Conservation (phyloP, 2,329 filamentous ascomycete species). For the Dothideomycetes sp. region DNA sequence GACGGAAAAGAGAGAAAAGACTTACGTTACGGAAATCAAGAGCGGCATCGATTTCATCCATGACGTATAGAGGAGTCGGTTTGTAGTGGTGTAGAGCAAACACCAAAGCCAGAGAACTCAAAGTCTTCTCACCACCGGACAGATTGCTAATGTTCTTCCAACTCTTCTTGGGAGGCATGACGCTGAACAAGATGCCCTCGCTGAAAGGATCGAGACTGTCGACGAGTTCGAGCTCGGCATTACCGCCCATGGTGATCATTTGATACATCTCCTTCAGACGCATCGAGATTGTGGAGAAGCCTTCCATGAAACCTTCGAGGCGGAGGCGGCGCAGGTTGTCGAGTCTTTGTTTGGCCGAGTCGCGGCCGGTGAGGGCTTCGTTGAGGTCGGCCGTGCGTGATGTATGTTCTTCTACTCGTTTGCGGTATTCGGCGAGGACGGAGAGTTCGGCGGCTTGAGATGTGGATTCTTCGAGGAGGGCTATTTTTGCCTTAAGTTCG, state of each 20-base stretch:
- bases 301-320: conserved; percentile 96
- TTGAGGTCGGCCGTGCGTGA: conserved; percentile 76
- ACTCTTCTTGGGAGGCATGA: conserved; percentile 99
- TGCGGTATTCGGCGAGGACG: conserved; percentile 81
- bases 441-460: conserved; percentile 83
- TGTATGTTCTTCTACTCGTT: conserved; percentile 73
- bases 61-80: conserved; percentile 94
- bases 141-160: conserved; percentile 99
- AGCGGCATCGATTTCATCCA: conserved; percentile 99
- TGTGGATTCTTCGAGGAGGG: conserved; percentile 61
- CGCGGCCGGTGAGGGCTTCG: conserved; percentile 65
- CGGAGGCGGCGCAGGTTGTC: conserved; percentile 85
- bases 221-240: conserved; percentile 92
- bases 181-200: conserved; percentile 91
- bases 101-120: conserved; percentile 87
- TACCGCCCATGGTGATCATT: conserved; percentile 99
- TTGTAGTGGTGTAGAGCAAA: conserved; percentile 98
- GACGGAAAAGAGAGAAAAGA: conserved; percentile 19
- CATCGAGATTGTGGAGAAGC: conserved; percentile 86
- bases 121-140: conserved; percentile 92
- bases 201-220: conserved; percentile 94
- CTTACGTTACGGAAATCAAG: conserved; percentile 95
- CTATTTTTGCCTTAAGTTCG: conserved; percentile 55
- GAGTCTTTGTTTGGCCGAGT: conserved; percentile 81
- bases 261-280: conserved; percentile 99